Base-by-base conservation (phyloP, 192 early-diverging fungal species). In the Linderina pennispora region DNA sequence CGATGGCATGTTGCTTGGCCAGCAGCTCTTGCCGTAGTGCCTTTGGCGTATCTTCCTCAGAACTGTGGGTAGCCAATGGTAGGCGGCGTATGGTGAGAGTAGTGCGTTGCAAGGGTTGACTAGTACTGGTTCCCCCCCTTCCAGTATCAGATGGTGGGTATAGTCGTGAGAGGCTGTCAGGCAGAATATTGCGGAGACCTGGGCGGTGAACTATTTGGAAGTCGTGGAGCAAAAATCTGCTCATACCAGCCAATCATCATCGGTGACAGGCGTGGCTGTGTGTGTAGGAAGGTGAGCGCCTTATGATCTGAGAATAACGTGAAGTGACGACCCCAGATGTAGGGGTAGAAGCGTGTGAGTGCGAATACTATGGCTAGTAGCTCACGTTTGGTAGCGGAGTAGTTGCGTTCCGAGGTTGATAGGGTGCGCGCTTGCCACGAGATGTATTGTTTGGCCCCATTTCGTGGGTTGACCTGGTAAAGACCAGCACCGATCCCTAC, bases 221-320 rank as follows among this genome's bases (percentile, higher is more conserved):
- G 21, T 43, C 24, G 21, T 43, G 21, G 21, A n/a, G 15, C 20
- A 43, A 43, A 43, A 5, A 43, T 11, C 28, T 8, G 28, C 6
- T 31, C 28, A 11, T 31, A 31, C 28, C 28, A 31, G 28, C 28
- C 28, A 11, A 31, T 31, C 6, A 31, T 5, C 28, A 31, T 31
- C 6, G 28, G 28, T 31, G 28, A 31, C 28, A 31, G 28, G 6
- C 6, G 11, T 11, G 6, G 28, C 28, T 31, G 63, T 14, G 44
- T 45, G 24, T 62, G 46, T 3, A 75, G 23, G 33, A 33, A 59
- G 9, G 48, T 55, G 1, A 65, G 43, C 10, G 55, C 50, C 4
- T 41, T 28, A 50, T 70, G 62, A 39, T 76, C 66, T 0, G 62
- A 62, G 22, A 35, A 66, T 11, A 76, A n/a, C 0, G 58, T 62